phyloP scores from a whole-genome alignment of 768 basidiomycete species.

The Suillus americanus region DNA sequence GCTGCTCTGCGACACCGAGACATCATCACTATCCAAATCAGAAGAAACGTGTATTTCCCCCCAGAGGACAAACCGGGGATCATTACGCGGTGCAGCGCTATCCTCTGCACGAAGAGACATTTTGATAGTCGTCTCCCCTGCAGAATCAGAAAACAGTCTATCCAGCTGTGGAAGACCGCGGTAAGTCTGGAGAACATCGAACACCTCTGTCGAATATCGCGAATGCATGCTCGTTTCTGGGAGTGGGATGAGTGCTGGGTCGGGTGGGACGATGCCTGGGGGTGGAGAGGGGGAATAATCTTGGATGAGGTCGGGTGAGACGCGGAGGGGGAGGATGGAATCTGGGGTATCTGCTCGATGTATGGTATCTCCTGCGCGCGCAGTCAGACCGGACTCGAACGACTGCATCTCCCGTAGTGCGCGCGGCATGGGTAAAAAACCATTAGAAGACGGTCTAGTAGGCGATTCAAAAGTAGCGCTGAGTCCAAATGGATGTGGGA shows the following conservation, averaged over 20 bases:
- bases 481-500: constrained; percentile 61
- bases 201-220: constrained; percentile 71
- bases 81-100: constrained; percentile 74
- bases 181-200: constrained; percentile 80
- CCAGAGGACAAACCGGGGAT: constrained; percentile 93
- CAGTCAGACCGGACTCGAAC: constrained; percentile 81
- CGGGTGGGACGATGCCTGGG: constrained; percentile 24
- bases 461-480: constrained; percentile 65
- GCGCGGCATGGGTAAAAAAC: constrained; percentile 48
- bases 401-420: constrained; percentile 83
- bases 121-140: constrained; percentile 68
- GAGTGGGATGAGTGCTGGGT: constrained; percentile 34
- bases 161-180: constrained; percentile 75
- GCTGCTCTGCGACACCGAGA: constrained; percentile 40
- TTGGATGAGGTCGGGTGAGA: not conserved
- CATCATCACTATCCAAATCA: constrained; percentile 35
- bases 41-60: constrained; percentile 49
- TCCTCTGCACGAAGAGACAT: constrained; percentile 67
- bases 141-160: constrained; percentile 53
- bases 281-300: constrained; percentile 17
- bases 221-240: constrained; percentile 55
- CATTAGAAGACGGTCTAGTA: constrained; percentile 40
- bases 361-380: constrained; percentile 48
- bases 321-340: constrained; percentile 2
- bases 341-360: constrained; percentile 16